Evolutionary conservation across 805 yeast species (phyloP).

Genomic region (Kuraishia molischiana): DNA sequence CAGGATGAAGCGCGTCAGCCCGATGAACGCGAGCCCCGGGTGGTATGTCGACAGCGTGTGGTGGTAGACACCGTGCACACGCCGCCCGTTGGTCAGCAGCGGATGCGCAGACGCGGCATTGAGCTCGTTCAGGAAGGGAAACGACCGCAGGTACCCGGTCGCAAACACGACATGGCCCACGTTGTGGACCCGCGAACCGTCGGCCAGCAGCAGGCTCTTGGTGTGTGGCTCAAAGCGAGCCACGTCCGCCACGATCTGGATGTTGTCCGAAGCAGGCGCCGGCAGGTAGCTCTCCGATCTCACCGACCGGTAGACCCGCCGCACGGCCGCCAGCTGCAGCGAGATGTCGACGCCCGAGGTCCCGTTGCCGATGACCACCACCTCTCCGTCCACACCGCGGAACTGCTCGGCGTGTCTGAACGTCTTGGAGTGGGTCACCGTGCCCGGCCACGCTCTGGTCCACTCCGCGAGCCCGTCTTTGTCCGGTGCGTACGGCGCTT

Average conservation of each 20-base stretch:
- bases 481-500: constrained; percentile 50
- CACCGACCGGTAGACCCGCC: constrained; percentile 35
- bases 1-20: constrained; percentile 49
- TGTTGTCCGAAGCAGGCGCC: constrained; percentile 30
- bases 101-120: constrained; percentile 15
- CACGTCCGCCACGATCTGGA: constrained; percentile 33
- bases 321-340: constrained; percentile 39
- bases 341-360: constrained; percentile 70
- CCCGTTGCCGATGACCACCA: constrained; percentile 61
- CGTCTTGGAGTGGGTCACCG: constrained; percentile 47
- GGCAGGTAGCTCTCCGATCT: constrained; percentile 35
- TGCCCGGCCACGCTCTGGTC: constrained; percentile 30
- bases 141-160: constrained; percentile 59
- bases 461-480: constrained; percentile 43
- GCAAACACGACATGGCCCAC: constrained; percentile 59
- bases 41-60: constrained; percentile 49
- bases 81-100: constrained; percentile 33
- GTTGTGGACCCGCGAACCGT: constrained; percentile 32
- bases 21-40: constrained; percentile 56
- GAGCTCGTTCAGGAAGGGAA: constrained; percentile 40
- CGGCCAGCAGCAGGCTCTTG: constrained; percentile 31
- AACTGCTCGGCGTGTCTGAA: constrained; percentile 36
- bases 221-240: constrained; percentile 25
- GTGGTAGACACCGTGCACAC: constrained; percentile 44
- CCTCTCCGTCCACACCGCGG: constrained; percentile 25